Conservation (phyloP, 192 early-diverging fungal genomes). For the Entomortierella chlamydospora region DNA sequence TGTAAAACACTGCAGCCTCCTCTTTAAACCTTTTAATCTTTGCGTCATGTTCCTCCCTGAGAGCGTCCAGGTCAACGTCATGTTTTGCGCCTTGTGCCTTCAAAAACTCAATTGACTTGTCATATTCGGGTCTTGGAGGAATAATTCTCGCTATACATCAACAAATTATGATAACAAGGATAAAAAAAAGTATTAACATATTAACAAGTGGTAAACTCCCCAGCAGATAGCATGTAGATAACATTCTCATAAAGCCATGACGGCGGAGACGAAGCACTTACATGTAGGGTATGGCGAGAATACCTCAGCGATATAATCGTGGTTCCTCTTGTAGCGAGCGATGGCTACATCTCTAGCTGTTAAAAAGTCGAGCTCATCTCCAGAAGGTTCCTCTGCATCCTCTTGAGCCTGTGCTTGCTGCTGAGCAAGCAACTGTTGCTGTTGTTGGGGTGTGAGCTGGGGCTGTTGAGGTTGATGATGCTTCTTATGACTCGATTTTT, state of each 20-base stretch:
- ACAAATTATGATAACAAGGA: too few species aligned
- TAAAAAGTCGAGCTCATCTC: constrained; percentile 70
- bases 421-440: constrained; percentile 32
- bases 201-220: too few species aligned
- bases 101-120: constrained; percentile 20
- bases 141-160: constrained; percentile 18
- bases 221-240: too few species aligned
- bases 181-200: too few species aligned
- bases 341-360: constrained; percentile 71
- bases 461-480: constrained; percentile 38
- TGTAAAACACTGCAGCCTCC: constrained; percentile 48
- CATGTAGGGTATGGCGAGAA: constrained; percentile 70
- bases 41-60: constrained; percentile 52
- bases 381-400: constrained; percentile 68
- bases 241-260: too few species aligned
- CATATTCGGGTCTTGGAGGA: constrained; percentile 7
- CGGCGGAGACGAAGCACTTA: constrained; percentile 44
- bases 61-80: constrained; percentile 32
- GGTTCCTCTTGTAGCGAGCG: constrained; percentile 70
- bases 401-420: constrained; percentile 54
- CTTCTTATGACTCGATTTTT: constrained; percentile 50
- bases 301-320: constrained; percentile 74
- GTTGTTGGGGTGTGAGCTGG: constrained; percentile 38
- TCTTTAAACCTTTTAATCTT: constrained; percentile 54
- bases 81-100: constrained; percentile 29